Percentiles rank a stretch among this genome's conserved stretches.
Evolutionary conservation across 306 rosid species (phyloP).

Genomic region (Quercus cerris): DNA sequence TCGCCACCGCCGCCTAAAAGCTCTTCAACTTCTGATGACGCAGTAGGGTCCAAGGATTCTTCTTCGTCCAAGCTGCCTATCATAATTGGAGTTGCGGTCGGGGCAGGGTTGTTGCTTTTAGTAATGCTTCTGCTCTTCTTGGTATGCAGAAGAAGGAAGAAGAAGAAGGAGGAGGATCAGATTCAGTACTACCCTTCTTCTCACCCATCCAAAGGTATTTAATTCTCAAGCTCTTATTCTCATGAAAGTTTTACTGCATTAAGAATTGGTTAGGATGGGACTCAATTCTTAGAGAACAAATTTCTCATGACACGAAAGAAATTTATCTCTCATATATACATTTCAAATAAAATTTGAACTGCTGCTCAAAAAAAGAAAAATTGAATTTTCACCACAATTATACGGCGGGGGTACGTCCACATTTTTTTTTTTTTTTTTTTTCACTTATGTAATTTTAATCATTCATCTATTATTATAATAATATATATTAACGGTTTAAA

Average conservation of each 20-base stretch:
- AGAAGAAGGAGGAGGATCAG: slow-evolving; percentile 14
- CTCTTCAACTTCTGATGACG: neutral
- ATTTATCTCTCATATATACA: no score
- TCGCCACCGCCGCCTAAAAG: slow-evolving; percentile 28
- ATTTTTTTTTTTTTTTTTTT: no score
- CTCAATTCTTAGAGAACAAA: no score
- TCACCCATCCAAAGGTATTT: slow-evolving; percentile 21
- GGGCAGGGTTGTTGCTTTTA: slow-evolving; percentile 44
- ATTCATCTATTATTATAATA: no score
- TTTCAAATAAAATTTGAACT: no score
- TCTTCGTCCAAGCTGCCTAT: slow-evolving; percentile 7
- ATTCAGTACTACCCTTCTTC: slow-evolving; percentile 26
- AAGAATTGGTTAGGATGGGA: neutral
- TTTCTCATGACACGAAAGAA: no score
- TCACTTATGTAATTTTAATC: no score
- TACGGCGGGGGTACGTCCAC: no score
- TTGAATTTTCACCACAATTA: no score
- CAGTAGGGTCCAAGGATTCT: neutral
- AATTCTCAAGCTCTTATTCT: neutral
- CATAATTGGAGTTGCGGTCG: slow-evolving; percentile 51
- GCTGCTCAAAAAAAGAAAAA: no score
- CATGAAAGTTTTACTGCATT: neutral
- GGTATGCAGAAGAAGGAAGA: slow-evolving; percentile 40
- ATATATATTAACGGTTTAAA: no score
- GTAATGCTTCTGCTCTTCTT: slow-evolving; percentile 21